Percentiles rank a stretch among this genome's conserved stretches.
Conservation (phyloP, 164 flowering plant species). For the Euptelea pleiosperma region DNA sequence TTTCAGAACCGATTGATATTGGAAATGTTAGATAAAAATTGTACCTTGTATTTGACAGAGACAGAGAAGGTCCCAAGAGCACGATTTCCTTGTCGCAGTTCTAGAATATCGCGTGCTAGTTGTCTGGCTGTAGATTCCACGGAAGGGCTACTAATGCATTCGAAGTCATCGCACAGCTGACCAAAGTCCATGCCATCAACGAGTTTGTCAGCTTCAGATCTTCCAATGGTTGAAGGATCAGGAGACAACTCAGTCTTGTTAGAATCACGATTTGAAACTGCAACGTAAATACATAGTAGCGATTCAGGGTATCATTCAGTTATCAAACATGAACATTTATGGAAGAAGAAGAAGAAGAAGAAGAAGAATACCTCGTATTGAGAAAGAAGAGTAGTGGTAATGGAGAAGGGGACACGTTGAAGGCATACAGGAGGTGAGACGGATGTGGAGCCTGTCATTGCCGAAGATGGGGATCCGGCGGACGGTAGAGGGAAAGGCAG, state of each 20-base stretch:
- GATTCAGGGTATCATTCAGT: no score
- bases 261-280: conserved; percentile 46
- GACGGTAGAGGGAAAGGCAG: no score
- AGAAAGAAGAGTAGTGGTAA: no score
- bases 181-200: conserved; percentile 92
- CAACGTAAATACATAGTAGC: no score
- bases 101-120: conserved; percentile 78
- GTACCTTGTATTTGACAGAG: conserved; percentile 83
- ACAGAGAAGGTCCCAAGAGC: conserved; percentile 70
- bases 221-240: conserved; percentile 23
- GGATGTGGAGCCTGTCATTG: neutral
- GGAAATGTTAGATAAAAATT: neutral
- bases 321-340: no score
- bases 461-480: neutral
- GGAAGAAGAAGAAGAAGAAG: no score
- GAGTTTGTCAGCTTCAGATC: conserved; percentile 68
- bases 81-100: conserved; percentile 80
- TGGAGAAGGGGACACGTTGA: neutral
- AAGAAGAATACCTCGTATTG: no score
- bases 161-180: conserved; percentile 91
- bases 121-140: conserved; percentile 91
- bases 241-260: conserved; percentile 29
- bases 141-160: conserved; percentile 87
- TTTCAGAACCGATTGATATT: no score
- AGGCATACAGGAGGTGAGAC: neutral